Conservation (phyloP, 2,329 filamentous ascomycete species). For the Plectosphaerella cucumerina region DNA sequence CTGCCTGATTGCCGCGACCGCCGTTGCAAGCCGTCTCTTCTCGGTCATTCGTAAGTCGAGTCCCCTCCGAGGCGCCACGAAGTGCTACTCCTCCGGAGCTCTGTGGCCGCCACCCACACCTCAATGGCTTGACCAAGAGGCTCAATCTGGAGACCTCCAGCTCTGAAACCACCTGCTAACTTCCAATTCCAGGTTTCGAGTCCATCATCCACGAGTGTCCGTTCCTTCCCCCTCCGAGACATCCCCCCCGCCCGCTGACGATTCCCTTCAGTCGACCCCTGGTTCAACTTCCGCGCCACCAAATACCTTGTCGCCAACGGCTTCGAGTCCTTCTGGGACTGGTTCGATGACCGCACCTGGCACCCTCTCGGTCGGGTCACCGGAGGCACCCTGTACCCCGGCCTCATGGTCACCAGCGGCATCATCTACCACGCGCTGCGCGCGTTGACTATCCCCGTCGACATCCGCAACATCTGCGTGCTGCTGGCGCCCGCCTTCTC, state of each 20-base stretch:
- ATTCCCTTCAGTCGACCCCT: conserved; percentile 76
- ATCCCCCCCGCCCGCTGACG: conserved; percentile 18
- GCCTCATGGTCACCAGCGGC: conserved; percentile 98
- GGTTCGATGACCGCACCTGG: conserved; percentile 99
- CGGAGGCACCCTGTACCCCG: conserved; percentile 96
- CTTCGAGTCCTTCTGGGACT: conserved; percentile 99
- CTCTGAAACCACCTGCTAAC: conserved; percentile 22
- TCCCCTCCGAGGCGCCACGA: too few species aligned
- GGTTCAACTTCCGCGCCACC: conserved; percentile 99
- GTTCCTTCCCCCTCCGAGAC: conserved; percentile 32
- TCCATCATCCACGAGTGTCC: conserved; percentile 99
- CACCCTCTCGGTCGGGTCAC: conserved; percentile 97
- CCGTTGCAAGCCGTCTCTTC: conserved; percentile 90
- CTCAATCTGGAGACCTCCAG: background rate
- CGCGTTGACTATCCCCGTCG: conserved; percentile 83
- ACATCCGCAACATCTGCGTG: conserved; percentile 98
- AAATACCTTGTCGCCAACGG: conserved; percentile 97
- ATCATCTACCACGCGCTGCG: conserved; percentile 92
- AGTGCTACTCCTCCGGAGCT: conserved; percentile 8
- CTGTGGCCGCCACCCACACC: too few species aligned
- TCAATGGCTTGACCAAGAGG: background rate
- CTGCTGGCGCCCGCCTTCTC: conserved; percentile 93
- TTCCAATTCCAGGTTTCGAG: conserved; percentile 68
- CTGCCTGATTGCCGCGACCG: conserved; percentile 82
- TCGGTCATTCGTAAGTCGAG: conserved; percentile 84